A percentile compares a stretch with the other conserved stretches of the same genome.
These are phyloP conservation scores for Papiliotrema fonsecae DNA, from an alignment of 1,284 basidiomycete genomes.

Conservation along the genomic window DNA sequence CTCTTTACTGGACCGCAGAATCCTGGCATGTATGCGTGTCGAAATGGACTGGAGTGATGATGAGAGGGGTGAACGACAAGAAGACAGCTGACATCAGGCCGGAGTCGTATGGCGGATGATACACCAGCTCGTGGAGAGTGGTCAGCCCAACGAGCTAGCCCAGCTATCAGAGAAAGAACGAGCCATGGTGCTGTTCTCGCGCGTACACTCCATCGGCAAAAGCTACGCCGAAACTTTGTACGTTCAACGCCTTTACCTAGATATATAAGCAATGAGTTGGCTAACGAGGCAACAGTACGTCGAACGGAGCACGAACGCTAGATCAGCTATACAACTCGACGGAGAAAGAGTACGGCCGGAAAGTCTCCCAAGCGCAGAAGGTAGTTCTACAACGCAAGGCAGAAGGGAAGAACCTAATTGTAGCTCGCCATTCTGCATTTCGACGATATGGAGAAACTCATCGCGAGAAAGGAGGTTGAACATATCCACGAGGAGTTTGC, in stretches of 20 bases:
- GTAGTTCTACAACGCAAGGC: slow-evolving; percentile 6
- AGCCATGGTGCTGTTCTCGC: slow-evolving; percentile 23
- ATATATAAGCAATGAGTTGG: too few species aligned
- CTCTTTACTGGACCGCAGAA: too few species aligned
- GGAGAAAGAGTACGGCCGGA: slow-evolving; percentile 18
- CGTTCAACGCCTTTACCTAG: slow-evolving; percentile 7
- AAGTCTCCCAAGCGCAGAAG: slow-evolving; percentile 21
- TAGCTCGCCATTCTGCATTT: slow-evolving; percentile 28
- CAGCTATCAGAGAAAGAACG: slow-evolving; percentile 11
- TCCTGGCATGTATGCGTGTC: too few species aligned
- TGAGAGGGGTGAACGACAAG: neutral
- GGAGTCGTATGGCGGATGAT: slow-evolving; percentile 32
- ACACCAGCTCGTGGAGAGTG: slow-evolving; percentile 17
- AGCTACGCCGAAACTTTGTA: slow-evolving; percentile 20
- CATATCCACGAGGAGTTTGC: slow-evolving; percentile 17
- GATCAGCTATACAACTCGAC: slow-evolving; percentile 21
- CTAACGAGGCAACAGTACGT: neutral
- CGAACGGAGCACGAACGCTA: slow-evolving; percentile 23
- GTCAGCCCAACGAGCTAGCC: slow-evolving; percentile 19
- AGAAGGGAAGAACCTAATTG: neutral
- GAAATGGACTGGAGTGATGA: neutral
- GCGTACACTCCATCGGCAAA: slow-evolving; percentile 28
- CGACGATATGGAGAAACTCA: slow-evolving; percentile 32
- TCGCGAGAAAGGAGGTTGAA: slow-evolving; percentile 26
- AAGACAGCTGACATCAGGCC: slow-evolving; percentile 16